A percentile compares a stretch with the other conserved stretches of the same genome.
These are phyloP conservation scores for Solanum piurae DNA, from an alignment of 257 asterid species.

Conservation along the genomic window DNA sequence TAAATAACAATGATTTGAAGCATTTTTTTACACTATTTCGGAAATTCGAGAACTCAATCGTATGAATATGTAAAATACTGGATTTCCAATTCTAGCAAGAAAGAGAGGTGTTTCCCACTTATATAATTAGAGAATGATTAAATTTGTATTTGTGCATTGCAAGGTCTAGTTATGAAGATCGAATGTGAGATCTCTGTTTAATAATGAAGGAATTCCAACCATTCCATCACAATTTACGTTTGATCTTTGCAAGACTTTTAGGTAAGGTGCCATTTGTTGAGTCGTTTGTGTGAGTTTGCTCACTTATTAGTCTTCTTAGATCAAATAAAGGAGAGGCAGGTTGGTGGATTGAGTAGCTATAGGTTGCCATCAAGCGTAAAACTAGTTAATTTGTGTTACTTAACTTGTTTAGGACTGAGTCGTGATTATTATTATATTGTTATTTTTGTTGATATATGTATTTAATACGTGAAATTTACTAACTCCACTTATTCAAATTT, in stretches of 20 bases:
- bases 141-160: neutral
- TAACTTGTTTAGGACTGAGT: neutral
- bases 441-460: neutral
- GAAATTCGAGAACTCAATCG: fast-evolving
- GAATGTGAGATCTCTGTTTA: fast-evolving
- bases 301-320: neutral
- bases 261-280: neutral
- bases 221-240: too few relatives aligned
- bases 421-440: neutral
- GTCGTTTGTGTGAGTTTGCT: neutral
- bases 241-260: neutral
- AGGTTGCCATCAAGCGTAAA: neutral
- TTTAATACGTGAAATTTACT: neutral
- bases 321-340: neutral
- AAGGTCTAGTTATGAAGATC: neutral
- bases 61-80: too few relatives aligned
- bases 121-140: neutral
- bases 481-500: fast-evolving
- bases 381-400: neutral
- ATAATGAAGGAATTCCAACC: neutral
- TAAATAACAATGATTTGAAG: too few relatives aligned
- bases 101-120: too few relatives aligned
- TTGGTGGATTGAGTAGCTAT: neutral
- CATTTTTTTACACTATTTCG: too few relatives aligned
- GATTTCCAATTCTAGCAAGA: too few relatives aligned